These are phyloP conservation scores for Scedosporium minutisporum DNA, from an alignment of 2,329 filamentous ascomycete genomes.

Conservation along the genomic window DNA sequence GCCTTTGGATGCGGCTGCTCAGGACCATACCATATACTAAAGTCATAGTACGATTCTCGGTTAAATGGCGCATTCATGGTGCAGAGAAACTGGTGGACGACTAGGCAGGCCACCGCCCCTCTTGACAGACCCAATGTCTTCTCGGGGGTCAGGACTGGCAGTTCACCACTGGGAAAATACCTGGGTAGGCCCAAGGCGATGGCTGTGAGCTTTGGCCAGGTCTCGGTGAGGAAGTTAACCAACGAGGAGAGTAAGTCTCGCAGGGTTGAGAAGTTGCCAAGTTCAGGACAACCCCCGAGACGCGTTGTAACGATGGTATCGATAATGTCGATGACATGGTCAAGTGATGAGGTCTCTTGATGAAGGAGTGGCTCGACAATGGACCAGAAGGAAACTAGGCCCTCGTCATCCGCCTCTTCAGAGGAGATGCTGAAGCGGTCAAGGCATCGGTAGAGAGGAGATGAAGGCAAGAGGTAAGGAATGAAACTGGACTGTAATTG, in stretches of 20 bases:
- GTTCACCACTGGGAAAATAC: slow-evolving; percentile 13
- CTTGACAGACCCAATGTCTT: slow-evolving; percentile 13
- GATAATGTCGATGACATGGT: slow-evolving; percentile 16
- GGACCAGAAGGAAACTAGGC: slow-evolving; percentile 17
- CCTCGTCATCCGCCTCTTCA: slow-evolving; percentile 15
- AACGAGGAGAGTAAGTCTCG: slow-evolving; percentile 7
- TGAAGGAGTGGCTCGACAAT: slow-evolving; percentile 15
- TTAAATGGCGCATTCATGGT: slow-evolving; percentile 11
- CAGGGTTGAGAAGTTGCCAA: slow-evolving; percentile 15
- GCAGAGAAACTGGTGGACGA: slow-evolving; percentile 23
- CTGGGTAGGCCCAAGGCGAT: slow-evolving; percentile 13
- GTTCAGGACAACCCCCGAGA: slow-evolving; percentile 10
- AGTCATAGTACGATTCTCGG: slow-evolving; percentile 20
- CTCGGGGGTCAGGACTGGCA: slow-evolving; percentile 12
- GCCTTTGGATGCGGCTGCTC: slow-evolving; percentile 21
- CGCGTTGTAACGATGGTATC: slow-evolving; percentile 18
- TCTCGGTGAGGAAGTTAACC: slow-evolving; percentile 6
- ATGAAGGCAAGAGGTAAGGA: slow-evolving; percentile 9
- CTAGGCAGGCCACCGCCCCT: slow-evolving; percentile 18
- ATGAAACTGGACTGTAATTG: too few relatives aligned
- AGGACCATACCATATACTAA: slow-evolving; percentile 23
- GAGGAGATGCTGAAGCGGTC: slow-evolving; percentile 21
- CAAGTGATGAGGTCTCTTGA: slow-evolving; percentile 3
- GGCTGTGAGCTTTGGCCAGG: slow-evolving; percentile 16
- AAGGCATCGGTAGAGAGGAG: slow-evolving; percentile 11